Conservation (phyloP, 2,329 filamentous ascomycete genomes). For the Neocatenulostroma microsporum region DNA sequence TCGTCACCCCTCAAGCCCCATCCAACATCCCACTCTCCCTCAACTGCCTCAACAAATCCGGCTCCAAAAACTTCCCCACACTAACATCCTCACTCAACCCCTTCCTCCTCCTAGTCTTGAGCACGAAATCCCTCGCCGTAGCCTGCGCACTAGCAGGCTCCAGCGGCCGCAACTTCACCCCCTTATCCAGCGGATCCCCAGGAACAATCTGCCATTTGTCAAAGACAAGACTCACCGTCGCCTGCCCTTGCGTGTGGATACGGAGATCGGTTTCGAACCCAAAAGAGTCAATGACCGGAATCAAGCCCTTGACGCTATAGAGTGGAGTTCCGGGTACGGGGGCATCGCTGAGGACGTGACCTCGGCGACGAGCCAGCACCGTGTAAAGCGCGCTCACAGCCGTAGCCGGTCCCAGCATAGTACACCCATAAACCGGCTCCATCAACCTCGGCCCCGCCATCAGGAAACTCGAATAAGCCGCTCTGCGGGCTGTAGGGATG, state of each 20-base stretch:
- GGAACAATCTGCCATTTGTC: constrained; percentile 95
- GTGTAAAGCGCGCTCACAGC: constrained; percentile 86
- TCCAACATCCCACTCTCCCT: constrained; percentile 76
- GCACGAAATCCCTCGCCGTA: constrained; percentile 88
- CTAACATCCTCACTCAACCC: constrained; percentile 91
- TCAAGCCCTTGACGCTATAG: constrained; percentile 80
- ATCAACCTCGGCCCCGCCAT: constrained; percentile 95
- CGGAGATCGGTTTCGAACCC: constrained; percentile 96
- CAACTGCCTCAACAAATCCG: constrained; percentile 80
- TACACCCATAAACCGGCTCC: constrained; percentile 90
- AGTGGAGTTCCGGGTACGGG: constrained; percentile 90
- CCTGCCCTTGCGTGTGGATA: constrained; percentile 90
- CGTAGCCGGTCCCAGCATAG: constrained; percentile 86
- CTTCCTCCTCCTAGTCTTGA: constrained; percentile 91
- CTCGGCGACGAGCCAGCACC: constrained; percentile 75
- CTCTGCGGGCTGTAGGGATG: constrained; percentile 85
- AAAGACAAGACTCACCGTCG: constrained; percentile 84
- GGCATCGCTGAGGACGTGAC: constrained; percentile 89
- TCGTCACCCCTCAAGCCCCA: no score
- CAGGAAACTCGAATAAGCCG: constrained; percentile 91
- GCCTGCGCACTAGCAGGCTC: constrained; percentile 84
- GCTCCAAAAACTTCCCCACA: constrained; percentile 92
- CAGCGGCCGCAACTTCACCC: constrained; percentile 71
- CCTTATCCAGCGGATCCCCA: constrained; percentile 85
- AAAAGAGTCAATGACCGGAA: constrained; percentile 95